phyloP scores from a whole-genome alignment of 805 yeast genomes.

The Sporopachydermia lactativora region DNA sequence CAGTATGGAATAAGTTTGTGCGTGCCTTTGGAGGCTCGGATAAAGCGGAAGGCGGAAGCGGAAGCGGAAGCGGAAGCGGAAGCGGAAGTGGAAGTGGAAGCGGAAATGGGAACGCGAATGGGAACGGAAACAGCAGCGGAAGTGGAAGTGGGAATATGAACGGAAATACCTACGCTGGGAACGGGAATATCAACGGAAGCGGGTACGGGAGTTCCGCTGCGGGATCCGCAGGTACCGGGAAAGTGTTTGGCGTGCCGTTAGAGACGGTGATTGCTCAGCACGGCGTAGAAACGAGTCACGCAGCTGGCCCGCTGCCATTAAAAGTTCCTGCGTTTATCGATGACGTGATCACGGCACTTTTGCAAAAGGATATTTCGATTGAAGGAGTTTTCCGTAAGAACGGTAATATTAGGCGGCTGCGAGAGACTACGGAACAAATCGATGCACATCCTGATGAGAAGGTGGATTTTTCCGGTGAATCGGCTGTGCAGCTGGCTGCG shows the following conservation, averaged over 20 bases:
- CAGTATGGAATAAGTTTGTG: slow-evolving; percentile 32
- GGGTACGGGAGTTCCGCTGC: slow-evolving; percentile 9
- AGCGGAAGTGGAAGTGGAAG: slow-evolving; percentile 20
- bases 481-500: slow-evolving; percentile 88
- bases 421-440: slow-evolving; percentile 57
- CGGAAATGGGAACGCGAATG: slow-evolving; percentile 19
- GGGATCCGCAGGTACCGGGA: slow-evolving; percentile 9
- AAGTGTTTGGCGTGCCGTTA: slow-evolving; percentile 69
- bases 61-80: slow-evolving; percentile 12
- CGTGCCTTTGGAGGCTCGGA: not conserved
- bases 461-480: slow-evolving; percentile 61
- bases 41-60: slow-evolving; percentile 15
- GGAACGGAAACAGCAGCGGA: slow-evolving; percentile 1
- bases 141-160: no score
- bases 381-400: slow-evolving; percentile 95
- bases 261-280: slow-evolving; percentile 48
- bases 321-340: slow-evolving; percentile 78
- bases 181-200: slow-evolving; percentile 13
- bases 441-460: slow-evolving; percentile 59
- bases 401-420: slow-evolving; percentile 79
- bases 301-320: slow-evolving; percentile 68
- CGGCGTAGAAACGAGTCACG: slow-evolving; percentile 77
- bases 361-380: slow-evolving; percentile 82
- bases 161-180: slow-evolving; percentile 12
- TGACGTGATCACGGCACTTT: slow-evolving; percentile 69